Base-by-base conservation (phyloP, 352 stramenopile species). In the Thalassiosira sp. region DNA sequence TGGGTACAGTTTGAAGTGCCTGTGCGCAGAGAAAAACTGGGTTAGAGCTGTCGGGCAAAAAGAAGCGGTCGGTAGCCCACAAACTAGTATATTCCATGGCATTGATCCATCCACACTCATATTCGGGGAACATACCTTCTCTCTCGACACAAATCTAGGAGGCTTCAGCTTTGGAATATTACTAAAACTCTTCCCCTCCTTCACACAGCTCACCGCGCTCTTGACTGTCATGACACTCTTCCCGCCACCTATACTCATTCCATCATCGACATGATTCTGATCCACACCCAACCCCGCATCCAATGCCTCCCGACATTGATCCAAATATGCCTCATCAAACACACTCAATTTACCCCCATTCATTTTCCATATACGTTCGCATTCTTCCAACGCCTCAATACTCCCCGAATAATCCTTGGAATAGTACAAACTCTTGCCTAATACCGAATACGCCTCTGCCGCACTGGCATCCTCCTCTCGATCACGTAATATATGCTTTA, bases 351-450 rank as follows among this genome's bases (percentile, higher is more conserved):
- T 74, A 48, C 87, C 84, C n/a, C 82, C 84, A 65, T 70, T 69
- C 11, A 58, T 40, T n/a, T 70, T 68, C 72, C 42, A 76, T 33
- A 81, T 54, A 40, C 64, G 59, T 33, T 85, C 61, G 45, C 79
- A 88, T 52, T 87, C 61, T 22, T 81, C 71, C 64, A 92, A 88
- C 13, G 87, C 79, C 51, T 86, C 78, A 20, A 90, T 74, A 8
- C 79, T 48, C 49, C 68, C 84, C 54, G 72, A 52, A 72, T 89
- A 92, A 76, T 92, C 87, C 62, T 87, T 87, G n/a, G 82, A 72
- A 56, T 91, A 92, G 77, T 91, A 92, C 2, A 89, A 58, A 40
- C 76, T 89, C 52, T 90, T 92, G 15, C 82, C 87, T 25, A 92
- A 65, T 25, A 85, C 89, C 2, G 84, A 91, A 81, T 90, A 89